phyloP scores from a whole-genome alignment of 768 basidiomycete species.

The Boletellus ananas region DNA sequence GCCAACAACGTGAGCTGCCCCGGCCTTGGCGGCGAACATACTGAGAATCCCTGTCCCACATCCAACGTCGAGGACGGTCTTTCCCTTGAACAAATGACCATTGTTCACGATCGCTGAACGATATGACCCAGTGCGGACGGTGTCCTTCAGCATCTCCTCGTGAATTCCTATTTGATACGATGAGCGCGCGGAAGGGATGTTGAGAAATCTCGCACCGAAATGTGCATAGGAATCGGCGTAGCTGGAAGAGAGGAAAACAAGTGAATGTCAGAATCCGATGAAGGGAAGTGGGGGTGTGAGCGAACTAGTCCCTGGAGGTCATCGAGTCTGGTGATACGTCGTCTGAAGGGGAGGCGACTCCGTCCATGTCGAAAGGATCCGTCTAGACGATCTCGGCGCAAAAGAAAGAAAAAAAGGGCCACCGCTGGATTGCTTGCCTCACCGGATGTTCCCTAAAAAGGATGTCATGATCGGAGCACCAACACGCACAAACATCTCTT shows the following conservation, averaged over 20 bases:
- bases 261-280: slow-evolving; percentile 35
- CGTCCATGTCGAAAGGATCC: slow-evolving; percentile 22
- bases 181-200: neutral
- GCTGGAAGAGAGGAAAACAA: slow-evolving; percentile 46
- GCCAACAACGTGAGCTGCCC: slow-evolving; percentile 90
- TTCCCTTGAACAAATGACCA: slow-evolving; percentile 91
- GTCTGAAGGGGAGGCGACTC: slow-evolving; percentile 30
- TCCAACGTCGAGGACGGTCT: slow-evolving; percentile 96
- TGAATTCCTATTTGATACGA: slow-evolving; percentile 69
- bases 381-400: slow-evolving; percentile 1
- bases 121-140: slow-evolving; percentile 93
- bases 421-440: neutral
- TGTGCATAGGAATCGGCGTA: slow-evolving; percentile 97
- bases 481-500: slow-evolving; percentile 15
- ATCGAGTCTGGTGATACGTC: slow-evolving; percentile 42
- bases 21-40: slow-evolving; percentile 97
- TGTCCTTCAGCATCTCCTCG: slow-evolving; percentile 99
- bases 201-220: slow-evolving; percentile 56
- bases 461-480: slow-evolving; percentile 9
- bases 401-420: slow-evolving; percentile 3
- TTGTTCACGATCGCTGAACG: slow-evolving; percentile 93
- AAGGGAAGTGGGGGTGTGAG: slow-evolving; percentile 31
- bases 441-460: slow-evolving; percentile 5
- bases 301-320: slow-evolving; percentile 90
- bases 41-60: slow-evolving; percentile 98